These are phyloP conservation scores for Protomyces macrosporus DNA, from an alignment of 1,139 yeast genomes.

Conservation along the genomic window DNA sequence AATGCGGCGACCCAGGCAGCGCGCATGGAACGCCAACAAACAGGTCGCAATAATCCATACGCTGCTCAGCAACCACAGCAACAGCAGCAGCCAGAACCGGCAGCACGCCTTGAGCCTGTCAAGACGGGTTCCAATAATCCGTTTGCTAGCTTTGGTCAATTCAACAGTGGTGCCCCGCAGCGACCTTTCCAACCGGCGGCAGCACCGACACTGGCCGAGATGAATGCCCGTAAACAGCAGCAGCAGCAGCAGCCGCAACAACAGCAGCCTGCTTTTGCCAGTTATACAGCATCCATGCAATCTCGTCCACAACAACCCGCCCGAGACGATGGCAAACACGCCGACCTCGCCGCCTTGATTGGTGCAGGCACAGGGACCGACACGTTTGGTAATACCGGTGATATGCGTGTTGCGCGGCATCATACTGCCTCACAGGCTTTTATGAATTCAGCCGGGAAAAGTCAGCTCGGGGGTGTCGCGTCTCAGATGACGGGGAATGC, in stretches of 20 bases:
- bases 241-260: slow-evolving; percentile 25
- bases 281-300: slow-evolving; percentile 2
- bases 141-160: slow-evolving; percentile 52
- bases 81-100: slow-evolving; percentile 30
- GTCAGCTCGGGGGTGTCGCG: slow-evolving; percentile 15
- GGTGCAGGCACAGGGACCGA: slow-evolving; percentile 81
- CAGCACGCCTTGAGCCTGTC: slow-evolving; percentile 49
- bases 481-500: slow-evolving; percentile 27
- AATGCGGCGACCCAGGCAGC: slow-evolving; percentile 39
- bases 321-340: slow-evolving; percentile 42
- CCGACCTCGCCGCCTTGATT: slow-evolving; percentile 70
- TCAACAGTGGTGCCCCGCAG: slow-evolving; percentile 1
- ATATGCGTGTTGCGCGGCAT: slow-evolving; percentile 83
- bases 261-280: slow-evolving; percentile 3
- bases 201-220: slow-evolving; percentile 13
- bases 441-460: slow-evolving; percentile 68
- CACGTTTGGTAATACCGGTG: slow-evolving; percentile 93
- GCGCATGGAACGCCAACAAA: slow-evolving; percentile 52
- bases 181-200: slow-evolving; percentile 17
- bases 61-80: slow-evolving; percentile 49
- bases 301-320: slow-evolving; percentile 12
- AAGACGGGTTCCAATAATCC: slow-evolving; percentile 88
- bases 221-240: slow-evolving; percentile 13
- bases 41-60: slow-evolving; percentile 90
- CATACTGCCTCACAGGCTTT: slow-evolving; percentile 71